A percentile compares a stretch with the other conserved stretches of the same genome.
Conservation (phyloP, 441 rosid species). For the Populus trichocarpa region DNA sequence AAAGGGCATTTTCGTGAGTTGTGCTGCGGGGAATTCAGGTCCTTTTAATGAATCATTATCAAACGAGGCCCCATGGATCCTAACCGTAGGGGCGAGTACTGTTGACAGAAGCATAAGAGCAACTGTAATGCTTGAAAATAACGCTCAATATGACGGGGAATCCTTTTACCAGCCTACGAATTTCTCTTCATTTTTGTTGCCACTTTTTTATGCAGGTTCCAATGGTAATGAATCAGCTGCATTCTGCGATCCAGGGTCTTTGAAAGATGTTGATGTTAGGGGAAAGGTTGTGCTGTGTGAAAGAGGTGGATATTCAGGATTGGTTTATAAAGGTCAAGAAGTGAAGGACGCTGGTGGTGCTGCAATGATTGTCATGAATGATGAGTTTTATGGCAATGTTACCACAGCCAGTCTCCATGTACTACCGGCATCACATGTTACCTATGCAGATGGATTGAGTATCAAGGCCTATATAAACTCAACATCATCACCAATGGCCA, state of each 20-base stretch:
- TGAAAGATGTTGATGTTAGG: conserved; percentile 29
- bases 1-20: conserved; percentile 13
- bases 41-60: conserved; percentile 44
- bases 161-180: conserved; percentile 24
- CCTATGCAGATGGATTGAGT: conserved; percentile 8
- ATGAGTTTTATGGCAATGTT: conserved; percentile 8
- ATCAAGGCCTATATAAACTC: conserved; percentile 28
- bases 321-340: conserved; percentile 25
- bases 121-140: conserved; percentile 22
- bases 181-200: conserved; percentile 6
- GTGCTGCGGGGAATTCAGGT: conserved; percentile 68
- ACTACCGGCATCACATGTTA: conserved; percentile 33
- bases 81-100: conserved; percentile 61
- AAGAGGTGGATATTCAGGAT: conserved; percentile 17
- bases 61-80: conserved; percentile 69
- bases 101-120: conserved; percentile 39
- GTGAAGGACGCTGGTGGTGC: conserved; percentile 31
- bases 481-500: conserved; percentile 15
- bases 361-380: conserved; percentile 34
- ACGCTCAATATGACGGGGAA: conserved; percentile 23
- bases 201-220: conserved; percentile 22
- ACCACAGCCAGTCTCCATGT: conserved; percentile 21
- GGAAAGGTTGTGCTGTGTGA: conserved; percentile 50
- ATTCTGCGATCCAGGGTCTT: conserved; percentile 30
- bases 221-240: conserved; percentile 22